A percentile compares a stretch with the other conserved stretches of the same genome.
Conservation (phyloP, 495 filamentous ascomycete species). For the Penicillium paxilli region DNA sequence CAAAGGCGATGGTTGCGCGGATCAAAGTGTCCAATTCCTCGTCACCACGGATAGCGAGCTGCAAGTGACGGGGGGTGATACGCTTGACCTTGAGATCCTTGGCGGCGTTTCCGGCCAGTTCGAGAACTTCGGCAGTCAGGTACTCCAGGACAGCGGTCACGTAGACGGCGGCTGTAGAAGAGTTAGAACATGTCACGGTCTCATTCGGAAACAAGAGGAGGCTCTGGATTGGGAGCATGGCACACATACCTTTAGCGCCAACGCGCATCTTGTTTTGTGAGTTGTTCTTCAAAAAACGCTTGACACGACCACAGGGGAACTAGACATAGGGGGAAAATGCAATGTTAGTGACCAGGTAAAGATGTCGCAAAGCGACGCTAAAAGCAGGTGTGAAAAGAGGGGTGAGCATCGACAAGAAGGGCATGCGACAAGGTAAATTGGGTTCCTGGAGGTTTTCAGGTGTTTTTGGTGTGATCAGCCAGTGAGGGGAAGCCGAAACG, state of each 20-base stretch:
- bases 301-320: conserved; percentile 99
- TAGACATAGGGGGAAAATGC: conserved; percentile 37
- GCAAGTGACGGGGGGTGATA: conserved; percentile 96
- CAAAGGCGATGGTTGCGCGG: conserved; percentile 95
- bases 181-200: conserved; percentile 4
- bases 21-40: conserved; percentile 98
- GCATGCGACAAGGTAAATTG: conserved; percentile 13
- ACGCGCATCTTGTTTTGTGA: conserved; percentile 99
- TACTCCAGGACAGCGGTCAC: conserved; percentile 98
- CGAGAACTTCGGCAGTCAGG: conserved; percentile 96
- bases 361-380: background rate
- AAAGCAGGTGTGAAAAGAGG: background rate
- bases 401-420: background rate
- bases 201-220: background rate
- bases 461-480: background rate
- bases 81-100: conserved; percentile 99
- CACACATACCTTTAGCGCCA: conserved; percentile 82
- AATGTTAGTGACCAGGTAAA: conserved; percentile 12
- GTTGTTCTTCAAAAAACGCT: conserved; percentile 99
- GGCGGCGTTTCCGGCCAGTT: conserved; percentile 95
- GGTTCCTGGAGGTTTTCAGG: background rate
- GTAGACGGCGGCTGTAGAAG: conserved; percentile 77
- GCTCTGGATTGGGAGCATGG: too few relatives aligned
- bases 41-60: conserved; percentile 97
- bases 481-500: conserved; percentile 17